A percentile compares a stretch with the other conserved stretches of the same genome.
phyloP scores from a whole-genome alignment of 2,329 filamentous ascomycete species.

The Ilyonectria robusta region DNA sequence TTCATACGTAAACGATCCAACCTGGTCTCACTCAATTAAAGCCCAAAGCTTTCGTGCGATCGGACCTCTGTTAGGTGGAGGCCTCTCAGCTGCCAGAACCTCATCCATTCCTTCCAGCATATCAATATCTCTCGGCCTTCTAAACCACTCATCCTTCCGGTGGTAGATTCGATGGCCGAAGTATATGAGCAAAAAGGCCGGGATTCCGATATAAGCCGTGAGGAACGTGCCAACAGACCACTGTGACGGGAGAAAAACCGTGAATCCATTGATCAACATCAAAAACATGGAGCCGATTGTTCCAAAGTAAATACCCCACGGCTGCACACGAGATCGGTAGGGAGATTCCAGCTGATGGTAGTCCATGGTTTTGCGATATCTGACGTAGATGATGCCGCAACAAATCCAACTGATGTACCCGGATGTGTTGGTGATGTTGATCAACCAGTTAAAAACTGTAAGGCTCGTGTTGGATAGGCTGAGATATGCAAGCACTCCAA shows the following conservation, averaged over 20 bases:
- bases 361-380: constrained; percentile 30
- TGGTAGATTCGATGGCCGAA: constrained; percentile 14
- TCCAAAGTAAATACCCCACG: constrained; percentile 24
- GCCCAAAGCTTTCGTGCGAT: constrained; percentile 1
- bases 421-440: constrained; percentile 76
- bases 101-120: constrained; percentile 8
- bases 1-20: too few species aligned
- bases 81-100: constrained; percentile 17
- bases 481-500: constrained; percentile 79
- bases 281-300: constrained; percentile 48
- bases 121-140: constrained; percentile 11
- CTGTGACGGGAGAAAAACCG: constrained; percentile 37
- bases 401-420: constrained; percentile 72
- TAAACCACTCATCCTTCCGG: constrained; percentile 5
- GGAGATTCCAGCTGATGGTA: constrained; percentile 22
- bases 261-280: constrained; percentile 73
- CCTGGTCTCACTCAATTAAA: constrained; percentile 3
- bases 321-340: constrained; percentile 17
- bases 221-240: constrained; percentile 36
- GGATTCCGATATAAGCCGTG: constrained; percentile 36
- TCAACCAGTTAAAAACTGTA: constrained; percentile 79
- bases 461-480: constrained; percentile 75
- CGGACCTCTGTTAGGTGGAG: neutral
- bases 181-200: constrained; percentile 27
- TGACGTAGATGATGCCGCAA: constrained; percentile 29